Evolutionary conservation across 1,284 basidiomycete genomes (phyloP).

Genomic region (Stygiomarasmius scandens): DNA sequence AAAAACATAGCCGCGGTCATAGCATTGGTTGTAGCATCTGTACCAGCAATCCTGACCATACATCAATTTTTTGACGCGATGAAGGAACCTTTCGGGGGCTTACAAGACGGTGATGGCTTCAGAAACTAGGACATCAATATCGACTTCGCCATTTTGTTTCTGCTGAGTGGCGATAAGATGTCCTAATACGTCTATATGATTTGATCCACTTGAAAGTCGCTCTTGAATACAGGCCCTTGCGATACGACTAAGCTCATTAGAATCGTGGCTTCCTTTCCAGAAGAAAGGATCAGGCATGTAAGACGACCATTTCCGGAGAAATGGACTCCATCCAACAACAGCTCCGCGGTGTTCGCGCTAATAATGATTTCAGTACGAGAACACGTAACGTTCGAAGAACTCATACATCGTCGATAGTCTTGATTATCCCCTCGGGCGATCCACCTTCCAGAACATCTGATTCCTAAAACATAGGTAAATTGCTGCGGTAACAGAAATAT

Average conservation of each 20-base stretch:
- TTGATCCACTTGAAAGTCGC: conserved; percentile 12
- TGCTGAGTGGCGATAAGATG: conserved; percentile 16
- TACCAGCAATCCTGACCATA: conserved; percentile 5
- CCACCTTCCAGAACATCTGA: background rate
- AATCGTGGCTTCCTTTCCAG: conserved; percentile 10
- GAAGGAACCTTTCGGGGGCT: conserved; percentile 14
- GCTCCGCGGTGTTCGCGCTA: conserved; percentile 17
- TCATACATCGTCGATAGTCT: background rate
- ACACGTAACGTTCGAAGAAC: background rate
- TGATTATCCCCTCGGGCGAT: no score
- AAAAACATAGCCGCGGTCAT: conserved; percentile 6
- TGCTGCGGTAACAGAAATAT: background rate
- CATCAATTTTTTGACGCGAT: background rate
- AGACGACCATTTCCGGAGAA: background rate
- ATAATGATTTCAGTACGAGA: background rate
- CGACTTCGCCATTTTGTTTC: background rate
- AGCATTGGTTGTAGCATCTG: conserved; percentile 5
- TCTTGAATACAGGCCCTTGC: conserved; percentile 20
- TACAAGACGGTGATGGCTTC: conserved; percentile 38
- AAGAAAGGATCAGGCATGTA: conserved; percentile 14
- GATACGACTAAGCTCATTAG: conserved; percentile 16
- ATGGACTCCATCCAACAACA: conserved; percentile 13
- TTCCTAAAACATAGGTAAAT: background rate
- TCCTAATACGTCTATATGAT: conserved; percentile 22
- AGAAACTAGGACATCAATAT: conserved; percentile 6